Evolutionary conservation across 352 stramenopile genomes (phyloP).

Genomic region (Pythium oligandrum): DNA sequence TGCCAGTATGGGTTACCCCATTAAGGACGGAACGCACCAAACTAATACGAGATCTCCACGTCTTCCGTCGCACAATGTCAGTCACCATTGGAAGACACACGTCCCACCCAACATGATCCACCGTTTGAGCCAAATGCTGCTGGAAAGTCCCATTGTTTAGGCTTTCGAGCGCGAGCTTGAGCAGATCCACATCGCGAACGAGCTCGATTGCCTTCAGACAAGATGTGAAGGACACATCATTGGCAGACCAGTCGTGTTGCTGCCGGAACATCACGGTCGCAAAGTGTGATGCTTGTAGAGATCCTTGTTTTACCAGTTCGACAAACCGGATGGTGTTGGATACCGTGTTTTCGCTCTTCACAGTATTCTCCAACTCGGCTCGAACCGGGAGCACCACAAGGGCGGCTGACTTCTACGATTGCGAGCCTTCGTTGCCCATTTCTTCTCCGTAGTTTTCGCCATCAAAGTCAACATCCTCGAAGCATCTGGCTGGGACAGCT

Average conservation of each 20-base stretch:
- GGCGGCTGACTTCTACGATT: constrained; percentile 14
- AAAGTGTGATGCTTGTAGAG: constrained; percentile 6
- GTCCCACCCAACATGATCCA: no score
- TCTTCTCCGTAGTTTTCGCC: constrained; percentile 11
- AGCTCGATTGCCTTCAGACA: constrained; percentile 11
- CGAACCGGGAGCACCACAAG: constrained; percentile 11
- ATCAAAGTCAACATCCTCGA: constrained; percentile 1
- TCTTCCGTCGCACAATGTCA: no score
- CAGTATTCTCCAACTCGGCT: constrained; percentile 11
- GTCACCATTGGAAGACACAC: no score
- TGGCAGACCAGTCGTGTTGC: constrained; percentile 9
- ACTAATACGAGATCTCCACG: no score
- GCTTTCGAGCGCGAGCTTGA: constrained; percentile 14
- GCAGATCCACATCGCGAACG: constrained; percentile 9
- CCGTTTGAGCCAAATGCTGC: no score
- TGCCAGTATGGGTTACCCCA: no score
- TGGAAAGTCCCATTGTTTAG: constrained; percentile 7
- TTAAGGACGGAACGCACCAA: no score
- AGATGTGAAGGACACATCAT: constrained; percentile 10
- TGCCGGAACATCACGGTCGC: constrained; percentile 4
- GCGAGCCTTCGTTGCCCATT: constrained; percentile 1
- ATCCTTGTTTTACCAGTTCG: constrained; percentile 8
- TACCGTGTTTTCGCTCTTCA: constrained; percentile 3
- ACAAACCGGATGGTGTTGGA: constrained; percentile 14
- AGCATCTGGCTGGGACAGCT: neutral